A percentile compares a stretch with the other conserved stretches of the same genome.
phyloP scores from a whole-genome alignment of 495 filamentous ascomycete genomes.

The Penicillium bovifimosum region DNA sequence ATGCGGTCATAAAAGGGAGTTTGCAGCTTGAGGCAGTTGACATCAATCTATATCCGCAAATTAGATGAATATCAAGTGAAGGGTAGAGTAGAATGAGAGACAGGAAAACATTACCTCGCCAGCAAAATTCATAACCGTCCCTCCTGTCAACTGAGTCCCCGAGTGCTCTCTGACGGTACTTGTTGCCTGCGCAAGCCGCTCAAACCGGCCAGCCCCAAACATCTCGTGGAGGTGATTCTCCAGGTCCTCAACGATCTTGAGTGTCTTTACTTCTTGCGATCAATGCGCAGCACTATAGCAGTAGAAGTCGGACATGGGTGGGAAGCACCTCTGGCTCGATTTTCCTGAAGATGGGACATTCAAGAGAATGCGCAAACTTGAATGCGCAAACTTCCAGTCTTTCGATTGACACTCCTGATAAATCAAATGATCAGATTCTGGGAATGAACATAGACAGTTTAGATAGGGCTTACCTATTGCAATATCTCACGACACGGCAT shows the following conservation, averaged over 20 bases:
- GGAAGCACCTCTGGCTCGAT: slow-evolving; percentile 48
- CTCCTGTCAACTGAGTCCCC: slow-evolving; percentile 33
- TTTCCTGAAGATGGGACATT: slow-evolving; percentile 50
- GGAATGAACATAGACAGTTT: not conserved
- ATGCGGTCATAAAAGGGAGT: slow-evolving; percentile 53
- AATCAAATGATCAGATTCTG: slow-evolving; percentile 5
- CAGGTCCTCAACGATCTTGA: slow-evolving; percentile 38
- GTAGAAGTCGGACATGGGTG: slow-evolving; percentile 49
- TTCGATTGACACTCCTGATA: slow-evolving; percentile 55
- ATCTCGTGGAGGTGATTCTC: slow-evolving; percentile 47
- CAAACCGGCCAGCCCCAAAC: slow-evolving; percentile 33
- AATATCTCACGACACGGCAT: slow-evolving; percentile 61
- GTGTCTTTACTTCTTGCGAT: slow-evolving; percentile 34
- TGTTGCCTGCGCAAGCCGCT: slow-evolving; percentile 47
- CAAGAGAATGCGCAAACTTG: slow-evolving; percentile 55
- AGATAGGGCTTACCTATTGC: slow-evolving; percentile 48
- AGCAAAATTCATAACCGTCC: slow-evolving; percentile 36
- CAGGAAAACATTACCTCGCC: slow-evolving; percentile 45
- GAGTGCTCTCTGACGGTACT: slow-evolving; percentile 51
- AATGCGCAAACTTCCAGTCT: slow-evolving; percentile 56
- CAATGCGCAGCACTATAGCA: slow-evolving; percentile 45
- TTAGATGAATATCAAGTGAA: not conserved
- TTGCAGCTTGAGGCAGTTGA: slow-evolving; percentile 57
- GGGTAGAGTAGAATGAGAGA: not conserved
- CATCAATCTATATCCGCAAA: slow-evolving; percentile 34